A percentile compares a stretch with the other conserved stretches of the same genome.
Conservation (phyloP, 192 early-diverging fungal genomes). For the Coemansia sp. region DNA sequence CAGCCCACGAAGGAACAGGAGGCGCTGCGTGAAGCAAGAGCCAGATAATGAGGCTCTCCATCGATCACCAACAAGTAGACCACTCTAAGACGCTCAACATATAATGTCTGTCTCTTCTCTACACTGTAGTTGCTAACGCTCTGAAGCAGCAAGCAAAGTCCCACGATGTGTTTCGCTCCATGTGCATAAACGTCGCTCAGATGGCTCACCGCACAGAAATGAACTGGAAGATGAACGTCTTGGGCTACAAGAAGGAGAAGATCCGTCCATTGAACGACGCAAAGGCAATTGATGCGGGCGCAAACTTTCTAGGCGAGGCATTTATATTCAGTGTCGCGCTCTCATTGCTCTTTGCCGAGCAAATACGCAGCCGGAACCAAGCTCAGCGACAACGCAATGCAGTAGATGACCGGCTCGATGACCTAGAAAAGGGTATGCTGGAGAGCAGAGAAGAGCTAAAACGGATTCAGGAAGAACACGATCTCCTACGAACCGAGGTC, state of each 20-base stretch:
- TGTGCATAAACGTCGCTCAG: slow-evolving; percentile 80
- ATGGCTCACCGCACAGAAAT: slow-evolving; percentile 79
- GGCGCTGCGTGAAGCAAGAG: not conserved
- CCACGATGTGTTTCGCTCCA: slow-evolving; percentile 63
- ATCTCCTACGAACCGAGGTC: slow-evolving; percentile 26
- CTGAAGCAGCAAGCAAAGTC: slow-evolving; percentile 60
- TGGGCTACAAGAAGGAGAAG: slow-evolving; percentile 74
- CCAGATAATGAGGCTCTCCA: not conserved
- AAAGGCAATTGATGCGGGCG: slow-evolving; percentile 79
- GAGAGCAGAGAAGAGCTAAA: slow-evolving; percentile 54
- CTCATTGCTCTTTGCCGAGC: slow-evolving; percentile 72
- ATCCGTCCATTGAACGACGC: slow-evolving; percentile 80
- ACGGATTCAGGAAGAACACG: slow-evolving; percentile 21
- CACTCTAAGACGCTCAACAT: not conserved
- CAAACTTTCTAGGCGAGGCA: slow-evolving; percentile 78
- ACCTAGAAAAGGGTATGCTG: slow-evolving; percentile 49
- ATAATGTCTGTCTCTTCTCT: not conserved
- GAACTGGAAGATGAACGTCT: slow-evolving; percentile 78
- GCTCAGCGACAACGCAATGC: slow-evolving; percentile 36
- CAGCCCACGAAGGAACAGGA: not conserved
- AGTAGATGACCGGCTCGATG: slow-evolving; percentile 58
- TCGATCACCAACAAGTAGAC: not conserved
- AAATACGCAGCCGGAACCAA: slow-evolving; percentile 61
- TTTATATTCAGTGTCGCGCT: slow-evolving; percentile 78
- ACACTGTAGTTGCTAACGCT: slow-evolving; percentile 53